These are phyloP conservation scores for Amborella trichopoda DNA, from an alignment of 164 flowering plant species.

Conservation along the genomic window DNA sequence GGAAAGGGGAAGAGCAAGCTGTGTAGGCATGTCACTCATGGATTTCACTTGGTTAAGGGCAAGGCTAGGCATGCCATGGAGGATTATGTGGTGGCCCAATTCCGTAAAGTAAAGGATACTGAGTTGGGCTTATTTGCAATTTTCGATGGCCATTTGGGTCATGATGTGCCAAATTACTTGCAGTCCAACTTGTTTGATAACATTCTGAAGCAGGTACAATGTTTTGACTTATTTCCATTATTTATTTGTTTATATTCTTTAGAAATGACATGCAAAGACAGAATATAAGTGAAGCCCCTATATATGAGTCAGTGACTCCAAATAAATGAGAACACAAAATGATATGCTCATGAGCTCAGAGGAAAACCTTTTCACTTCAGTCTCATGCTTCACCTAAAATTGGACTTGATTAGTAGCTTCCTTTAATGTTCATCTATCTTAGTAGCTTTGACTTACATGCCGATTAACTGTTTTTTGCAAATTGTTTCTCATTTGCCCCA, in stretches of 20 bases:
- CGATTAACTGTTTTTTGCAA: no score
- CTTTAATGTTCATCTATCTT: no score
- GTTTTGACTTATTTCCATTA: neutral
- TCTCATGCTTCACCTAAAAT: no score
- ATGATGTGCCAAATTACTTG: conserved; percentile 65
- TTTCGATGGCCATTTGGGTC: conserved; percentile 90
- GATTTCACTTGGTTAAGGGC: conserved; percentile 74
- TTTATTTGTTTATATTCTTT: neutral
- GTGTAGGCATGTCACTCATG: conserved; percentile 57
- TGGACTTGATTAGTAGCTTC: no score
- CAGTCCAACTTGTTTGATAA: conserved; percentile 64
- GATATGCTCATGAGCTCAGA: no score
- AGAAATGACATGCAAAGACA: neutral
- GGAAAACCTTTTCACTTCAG: no score
- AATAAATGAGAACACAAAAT: no score
- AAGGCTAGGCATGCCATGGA: conserved; percentile 75
- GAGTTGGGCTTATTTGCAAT: conserved; percentile 94
- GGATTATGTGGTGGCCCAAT: conserved; percentile 77
- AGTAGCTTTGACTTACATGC: no score
- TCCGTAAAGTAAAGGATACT: conserved; percentile 49
- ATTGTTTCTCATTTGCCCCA: no score
- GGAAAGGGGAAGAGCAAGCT: conserved; percentile 90
- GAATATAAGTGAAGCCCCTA: neutral
- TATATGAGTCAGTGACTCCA: no score
- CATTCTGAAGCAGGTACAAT: conserved; percentile 66